Evolutionary conservation across 2,329 filamentous ascomycete genomes (phyloP).

Genomic region (Fusarium nodosum): DNA sequence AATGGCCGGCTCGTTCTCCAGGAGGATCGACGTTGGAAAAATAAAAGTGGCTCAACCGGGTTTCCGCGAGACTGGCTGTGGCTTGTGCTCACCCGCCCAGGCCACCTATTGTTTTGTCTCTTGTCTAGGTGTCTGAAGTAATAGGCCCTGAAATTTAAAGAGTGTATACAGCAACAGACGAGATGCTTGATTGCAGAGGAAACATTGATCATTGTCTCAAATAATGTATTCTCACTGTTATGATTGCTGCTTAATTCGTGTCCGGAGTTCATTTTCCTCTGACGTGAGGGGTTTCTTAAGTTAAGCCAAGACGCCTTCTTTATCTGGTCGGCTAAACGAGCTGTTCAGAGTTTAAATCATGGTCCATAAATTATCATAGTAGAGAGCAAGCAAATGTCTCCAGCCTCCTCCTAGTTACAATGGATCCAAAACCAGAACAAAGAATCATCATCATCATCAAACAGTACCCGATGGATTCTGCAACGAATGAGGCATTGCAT

Average conservation of each 20-base stretch:
- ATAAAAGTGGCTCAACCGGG: slow-evolving; percentile 40
- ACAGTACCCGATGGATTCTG: slow-evolving; percentile 1
- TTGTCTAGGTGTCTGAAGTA: slow-evolving; percentile 35
- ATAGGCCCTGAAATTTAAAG: slow-evolving; percentile 27
- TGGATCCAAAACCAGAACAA: slow-evolving; percentile 2
- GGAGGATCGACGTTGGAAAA: slow-evolving; percentile 32
- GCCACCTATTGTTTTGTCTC: slow-evolving; percentile 29
- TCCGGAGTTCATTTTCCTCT: slow-evolving; percentile 36
- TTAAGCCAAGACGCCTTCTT: slow-evolving; percentile 25
- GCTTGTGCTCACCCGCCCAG: slow-evolving; percentile 40
- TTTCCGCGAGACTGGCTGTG: slow-evolving; percentile 37
- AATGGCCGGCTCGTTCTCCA: slow-evolving; percentile 11
- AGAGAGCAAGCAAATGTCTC: slow-evolving; percentile 4
- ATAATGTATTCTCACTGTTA: neutral
- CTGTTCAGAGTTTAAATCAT: slow-evolving; percentile 39
- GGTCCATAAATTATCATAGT: slow-evolving; percentile 9
- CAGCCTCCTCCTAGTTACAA: slow-evolving; percentile 23
- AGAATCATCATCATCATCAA: slow-evolving; percentile 20
- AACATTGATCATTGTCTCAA: slow-evolving; percentile 17
- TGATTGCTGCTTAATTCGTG: neutral
- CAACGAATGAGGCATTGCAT: slow-evolving; percentile 33
- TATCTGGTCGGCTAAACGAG: slow-evolving; percentile 14
- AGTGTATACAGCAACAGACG: neutral
- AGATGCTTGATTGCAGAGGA: slow-evolving; percentile 4
- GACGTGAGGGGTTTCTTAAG: slow-evolving; percentile 34